Conservation (phyloP, 805 yeast genomes). For the Saccharomycopsis synnaedendra region DNA sequence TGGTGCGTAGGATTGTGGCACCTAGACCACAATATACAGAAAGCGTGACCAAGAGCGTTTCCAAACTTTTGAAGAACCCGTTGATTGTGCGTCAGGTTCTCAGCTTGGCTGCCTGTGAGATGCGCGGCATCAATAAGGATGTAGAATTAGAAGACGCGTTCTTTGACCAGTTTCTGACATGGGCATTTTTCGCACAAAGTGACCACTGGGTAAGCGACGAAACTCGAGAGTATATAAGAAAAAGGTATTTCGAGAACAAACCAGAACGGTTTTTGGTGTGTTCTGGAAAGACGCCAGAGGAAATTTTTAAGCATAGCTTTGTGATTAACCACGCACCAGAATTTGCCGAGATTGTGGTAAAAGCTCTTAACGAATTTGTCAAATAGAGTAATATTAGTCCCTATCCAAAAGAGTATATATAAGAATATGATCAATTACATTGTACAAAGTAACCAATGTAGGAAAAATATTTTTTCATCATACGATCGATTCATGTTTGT, state of each 20-base stretch:
- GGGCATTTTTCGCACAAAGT: conserved; percentile 45
- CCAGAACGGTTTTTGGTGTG: background rate
- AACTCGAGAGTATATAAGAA: conserved; percentile 26
- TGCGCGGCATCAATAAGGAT: conserved; percentile 38
- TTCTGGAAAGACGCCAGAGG: background rate
- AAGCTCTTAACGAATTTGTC: no score
- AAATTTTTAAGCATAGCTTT: conserved; percentile 13
- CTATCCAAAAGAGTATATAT: no score
- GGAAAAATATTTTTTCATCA: no score
- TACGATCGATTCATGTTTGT: no score
- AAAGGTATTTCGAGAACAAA: conserved; percentile 1
- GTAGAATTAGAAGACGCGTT: conserved; percentile 40
- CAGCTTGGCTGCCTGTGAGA: conserved; percentile 48
- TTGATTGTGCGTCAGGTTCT: conserved; percentile 42
- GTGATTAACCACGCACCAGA: conserved; percentile 10
- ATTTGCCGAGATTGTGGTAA: conserved; percentile 4
- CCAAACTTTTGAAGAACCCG: conserved; percentile 29
- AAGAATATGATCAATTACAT: no score
- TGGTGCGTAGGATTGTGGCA: conserved; percentile 1
- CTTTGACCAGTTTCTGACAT: conserved; percentile 28
- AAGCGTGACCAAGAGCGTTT: conserved; percentile 28
- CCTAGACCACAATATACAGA: background rate
- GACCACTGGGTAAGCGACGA: conserved; percentile 57
- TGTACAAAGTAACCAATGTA: no score
- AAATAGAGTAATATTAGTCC: no score